Percentiles rank a stretch among this genome's conserved stretches.
phyloP scores from a whole-genome alignment of 495 filamentous ascomycete species.

The Talaromyces ruber region DNA sequence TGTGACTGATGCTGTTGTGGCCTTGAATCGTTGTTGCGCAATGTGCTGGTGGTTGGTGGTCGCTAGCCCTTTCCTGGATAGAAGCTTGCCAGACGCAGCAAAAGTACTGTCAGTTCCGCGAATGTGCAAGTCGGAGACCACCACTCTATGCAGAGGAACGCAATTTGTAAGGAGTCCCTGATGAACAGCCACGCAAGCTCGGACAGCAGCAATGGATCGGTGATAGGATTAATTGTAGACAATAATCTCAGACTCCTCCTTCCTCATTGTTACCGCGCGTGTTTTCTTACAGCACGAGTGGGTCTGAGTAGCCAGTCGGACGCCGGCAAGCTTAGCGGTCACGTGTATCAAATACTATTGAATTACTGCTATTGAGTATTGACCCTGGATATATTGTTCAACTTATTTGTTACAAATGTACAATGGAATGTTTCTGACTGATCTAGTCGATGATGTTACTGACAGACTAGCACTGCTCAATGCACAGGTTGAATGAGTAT shows the following conservation, averaged over 20 bases:
- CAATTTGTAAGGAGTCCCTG: neutral
- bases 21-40: neutral
- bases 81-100: conserved; percentile 4
- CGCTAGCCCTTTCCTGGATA: conserved; percentile 4
- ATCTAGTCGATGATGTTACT: neutral
- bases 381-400: neutral
- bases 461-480: neutral
- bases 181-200: neutral
- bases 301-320: neutral
- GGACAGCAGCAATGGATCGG: neutral
- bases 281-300: neutral
- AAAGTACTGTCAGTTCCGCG: neutral
- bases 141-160: neutral
- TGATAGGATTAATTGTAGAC: neutral
- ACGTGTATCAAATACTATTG: neutral
- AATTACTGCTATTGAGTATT: neutral
- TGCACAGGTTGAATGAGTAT: neutral
- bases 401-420: too few species aligned
- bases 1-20: conserved; percentile 1
- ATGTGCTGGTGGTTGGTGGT: neutral
- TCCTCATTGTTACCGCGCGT: neutral
- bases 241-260: neutral
- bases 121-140: neutral
- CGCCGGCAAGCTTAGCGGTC: neutral
- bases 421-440: neutral